Percentiles rank a stretch among this genome's conserved stretches.
Evolutionary conservation across 768 basidiomycete species (phyloP).

Genomic region (Mycena pura): DNA sequence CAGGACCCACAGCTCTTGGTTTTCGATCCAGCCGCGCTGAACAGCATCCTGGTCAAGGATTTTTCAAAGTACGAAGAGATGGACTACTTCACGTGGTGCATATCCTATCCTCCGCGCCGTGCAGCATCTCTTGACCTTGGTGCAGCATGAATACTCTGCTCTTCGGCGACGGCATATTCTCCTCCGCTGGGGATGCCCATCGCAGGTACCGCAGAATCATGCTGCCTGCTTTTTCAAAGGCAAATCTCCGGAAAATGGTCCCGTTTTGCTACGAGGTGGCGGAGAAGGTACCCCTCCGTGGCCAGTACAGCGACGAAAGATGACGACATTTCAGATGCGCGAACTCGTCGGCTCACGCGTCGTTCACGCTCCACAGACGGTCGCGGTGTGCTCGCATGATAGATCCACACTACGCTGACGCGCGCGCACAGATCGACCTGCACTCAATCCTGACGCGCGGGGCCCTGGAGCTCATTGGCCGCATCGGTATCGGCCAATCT

Average conservation of each 20-base stretch:
- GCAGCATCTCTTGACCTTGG: neutral
- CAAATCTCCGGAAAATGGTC: neutral
- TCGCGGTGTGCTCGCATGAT: too few species aligned
- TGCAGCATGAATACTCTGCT: neutral
- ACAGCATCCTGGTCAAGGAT: neutral
- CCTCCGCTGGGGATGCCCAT: neutral
- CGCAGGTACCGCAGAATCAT: neutral
- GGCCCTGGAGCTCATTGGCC: neutral
- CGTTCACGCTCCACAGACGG: neutral
- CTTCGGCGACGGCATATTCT: neutral
- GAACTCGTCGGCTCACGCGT: neutral
- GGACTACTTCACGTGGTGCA: neutral
- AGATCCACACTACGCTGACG: neutral
- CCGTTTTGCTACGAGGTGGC: neutral
- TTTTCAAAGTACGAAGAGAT: neutral
- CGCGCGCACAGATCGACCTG: neutral
- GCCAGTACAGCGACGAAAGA: neutral
- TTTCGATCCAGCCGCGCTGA: neutral
- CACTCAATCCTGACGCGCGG: neutral
- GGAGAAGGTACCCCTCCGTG: neutral
- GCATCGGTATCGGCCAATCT: neutral
- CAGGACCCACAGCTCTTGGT: too few species aligned
- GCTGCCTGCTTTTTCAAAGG: neutral
- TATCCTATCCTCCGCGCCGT: neutral
- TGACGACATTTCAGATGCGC: neutral